phyloP scores from a whole-genome alignment of 257 asterid species.

The Scutellaria minor region DNA sequence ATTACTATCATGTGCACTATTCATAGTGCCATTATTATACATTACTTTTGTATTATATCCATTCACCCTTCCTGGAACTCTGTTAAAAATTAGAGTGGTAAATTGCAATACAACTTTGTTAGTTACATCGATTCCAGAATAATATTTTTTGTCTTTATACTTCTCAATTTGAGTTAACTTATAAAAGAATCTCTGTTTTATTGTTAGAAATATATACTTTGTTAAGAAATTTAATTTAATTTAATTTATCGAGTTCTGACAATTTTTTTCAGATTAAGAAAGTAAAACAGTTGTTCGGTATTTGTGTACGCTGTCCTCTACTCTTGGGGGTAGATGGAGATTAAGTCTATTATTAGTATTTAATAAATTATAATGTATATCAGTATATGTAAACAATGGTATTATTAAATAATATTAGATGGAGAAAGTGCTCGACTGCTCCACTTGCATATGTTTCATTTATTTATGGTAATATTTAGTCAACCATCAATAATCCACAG shows the following conservation, averaged over 20 bases:
- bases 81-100: no score
- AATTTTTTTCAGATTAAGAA: not conserved
- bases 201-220: no score
- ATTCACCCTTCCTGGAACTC: not conserved
- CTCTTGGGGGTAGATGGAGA: conserved; percentile 36
- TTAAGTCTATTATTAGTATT: conserved; percentile 27
- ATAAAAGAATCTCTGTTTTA: no score
- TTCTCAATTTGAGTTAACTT: no score
- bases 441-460: conserved; percentile 27
- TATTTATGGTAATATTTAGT: conserved; percentile 37
- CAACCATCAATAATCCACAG: conserved; percentile 46
- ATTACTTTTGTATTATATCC: not conserved
- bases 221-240: no score
- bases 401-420: conserved; percentile 13
- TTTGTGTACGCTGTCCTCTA: conserved; percentile 31
- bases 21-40: not conserved
- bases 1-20: conserved; percentile 37
- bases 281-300: conserved; percentile 31
- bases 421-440: conserved; percentile 33
- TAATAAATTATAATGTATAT: not conserved
- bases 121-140: no score
- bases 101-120: no score
- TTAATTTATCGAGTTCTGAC: not conserved
- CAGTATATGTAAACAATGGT: not conserved
- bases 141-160: no score